Evolutionary conservation across 2,329 filamentous ascomycete genomes (phyloP), one percentile per base, ranked within the genome.

Genomic region (Allantophomopsis lycopodina): DNA sequence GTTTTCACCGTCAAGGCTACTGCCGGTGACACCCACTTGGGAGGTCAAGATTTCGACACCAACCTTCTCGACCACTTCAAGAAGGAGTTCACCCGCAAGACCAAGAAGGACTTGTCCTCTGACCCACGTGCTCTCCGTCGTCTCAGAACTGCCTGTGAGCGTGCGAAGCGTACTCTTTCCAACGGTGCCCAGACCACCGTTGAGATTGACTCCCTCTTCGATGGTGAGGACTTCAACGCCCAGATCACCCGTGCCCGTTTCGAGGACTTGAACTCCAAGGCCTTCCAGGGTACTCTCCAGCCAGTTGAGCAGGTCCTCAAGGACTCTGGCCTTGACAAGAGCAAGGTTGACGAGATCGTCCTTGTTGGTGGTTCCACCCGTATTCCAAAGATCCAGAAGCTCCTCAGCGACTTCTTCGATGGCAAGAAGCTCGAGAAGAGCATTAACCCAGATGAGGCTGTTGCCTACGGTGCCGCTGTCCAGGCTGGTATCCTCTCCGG

Each of bases 381-480:
- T 86, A 98, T 98, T 55, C 91, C 91, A 60, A 79, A 81, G 64
- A 94, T 98, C 65, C 91, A 98, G 81, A 96, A 96, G 79, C 83
- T 98, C 51, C 80, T 98, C 52, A 88, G 81, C 70, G 91, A 98
- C 68, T 95, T 88, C 78, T 98, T 98, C 72, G 84, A 93, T 63
- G 88, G 88, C 68, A 98, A 98, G 86, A 95, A 98, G 83, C 85
- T 95, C 52, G 89, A 96, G 79, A 96, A 95, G 76, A 91, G 84
- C 74, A 96, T 96, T 73, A 98, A 98, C 79, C 91, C 91, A 57
- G 91, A 98, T 61, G 91, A 98, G 76, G 91, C 91, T 54, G 91
- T 98, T 58, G 91, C 91, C 55, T 95, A 95, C 69, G 91, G 91
- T 79, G 91, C 91, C 50, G 91, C 91, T 55, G 89, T 98, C 47